Conservation (phyloP, 352 stramenopile species). For the Phytophthora pistaciae region DNA sequence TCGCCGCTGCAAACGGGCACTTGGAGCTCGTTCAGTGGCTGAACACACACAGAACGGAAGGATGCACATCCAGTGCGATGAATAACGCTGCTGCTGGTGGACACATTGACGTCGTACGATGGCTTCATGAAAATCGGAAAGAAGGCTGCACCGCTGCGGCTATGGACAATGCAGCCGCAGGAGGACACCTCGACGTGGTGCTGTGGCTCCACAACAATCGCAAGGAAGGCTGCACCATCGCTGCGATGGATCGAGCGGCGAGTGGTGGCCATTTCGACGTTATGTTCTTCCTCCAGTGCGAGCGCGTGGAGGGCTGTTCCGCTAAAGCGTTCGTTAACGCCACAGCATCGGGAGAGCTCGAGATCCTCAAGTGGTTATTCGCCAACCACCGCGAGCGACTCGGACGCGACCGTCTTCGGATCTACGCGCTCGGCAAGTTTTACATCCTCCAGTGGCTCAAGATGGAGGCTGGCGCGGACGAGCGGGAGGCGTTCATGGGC, state of each 20-base stretch:
- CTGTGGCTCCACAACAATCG: conserved; percentile 24
- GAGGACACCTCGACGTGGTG: conserved; percentile 26
- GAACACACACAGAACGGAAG: conserved; percentile 35
- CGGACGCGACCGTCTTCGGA: conserved; percentile 38
- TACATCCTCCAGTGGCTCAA: conserved; percentile 45
- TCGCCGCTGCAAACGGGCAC: conserved; percentile 41
- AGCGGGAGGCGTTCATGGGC: conserved; percentile 31
- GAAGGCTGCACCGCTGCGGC: conserved; percentile 35
- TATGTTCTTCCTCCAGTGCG: conserved; percentile 29
- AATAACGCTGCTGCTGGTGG: conserved; percentile 21
- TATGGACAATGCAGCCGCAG: conserved; percentile 30
- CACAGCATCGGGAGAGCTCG: conserved; percentile 36
- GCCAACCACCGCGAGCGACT: conserved; percentile 27
- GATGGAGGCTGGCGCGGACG: conserved; percentile 17
- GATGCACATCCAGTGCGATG: conserved; percentile 27
- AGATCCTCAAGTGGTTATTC: conserved; percentile 46
- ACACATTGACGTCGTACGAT: conserved; percentile 32
- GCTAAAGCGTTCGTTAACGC: conserved; percentile 41
- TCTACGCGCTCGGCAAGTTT: conserved; percentile 43
- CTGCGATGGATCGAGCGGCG: conserved; percentile 33
- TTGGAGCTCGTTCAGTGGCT: conserved; percentile 58
- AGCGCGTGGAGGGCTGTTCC: conserved; percentile 25
- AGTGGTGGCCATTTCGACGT: conserved; percentile 29
- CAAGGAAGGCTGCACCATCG: conserved; percentile 28
- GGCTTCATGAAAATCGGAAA: conserved; percentile 31